Percentiles rank a stretch among this genome's conserved stretches.
Evolutionary conservation across 441 rosid genomes (phyloP).

Genomic region (Hura crepitans): DNA sequence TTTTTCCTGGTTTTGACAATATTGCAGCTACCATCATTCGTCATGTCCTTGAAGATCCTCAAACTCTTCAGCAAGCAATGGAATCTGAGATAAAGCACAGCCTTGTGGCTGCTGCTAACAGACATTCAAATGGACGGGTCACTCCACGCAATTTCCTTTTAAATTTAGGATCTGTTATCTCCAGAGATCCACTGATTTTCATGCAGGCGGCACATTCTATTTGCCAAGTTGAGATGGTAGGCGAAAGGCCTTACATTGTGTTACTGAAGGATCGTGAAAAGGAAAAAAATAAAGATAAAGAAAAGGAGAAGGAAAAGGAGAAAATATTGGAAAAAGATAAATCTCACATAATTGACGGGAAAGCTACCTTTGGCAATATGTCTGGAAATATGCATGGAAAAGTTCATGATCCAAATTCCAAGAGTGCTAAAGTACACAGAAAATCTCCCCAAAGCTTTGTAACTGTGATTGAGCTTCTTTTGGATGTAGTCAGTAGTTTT

Average conservation of each 20-base stretch:
- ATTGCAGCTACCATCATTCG: slow-evolving; percentile 87
- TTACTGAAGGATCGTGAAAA: slow-evolving; percentile 89
- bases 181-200: slow-evolving; percentile 84
- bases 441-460: slow-evolving; percentile 83
- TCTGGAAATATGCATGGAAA: slow-evolving; percentile 49
- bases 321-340: slow-evolving; percentile 65
- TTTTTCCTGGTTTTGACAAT: slow-evolving; percentile 91
- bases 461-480: slow-evolving; percentile 82
- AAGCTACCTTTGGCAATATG: slow-evolving; percentile 46
- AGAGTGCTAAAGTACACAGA: slow-evolving; percentile 64
- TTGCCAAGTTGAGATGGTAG: slow-evolving; percentile 95
- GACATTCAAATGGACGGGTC: slow-evolving; percentile 85
- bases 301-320: slow-evolving; percentile 73
- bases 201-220: slow-evolving; percentile 78
- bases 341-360: slow-evolving; percentile 54
- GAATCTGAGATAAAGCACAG: slow-evolving; percentile 93
- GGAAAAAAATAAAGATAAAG: slow-evolving; percentile 69
- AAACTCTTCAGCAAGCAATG: slow-evolving; percentile 98
- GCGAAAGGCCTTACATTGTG: slow-evolving; percentile 87
- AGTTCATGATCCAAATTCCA: slow-evolving; percentile 52
- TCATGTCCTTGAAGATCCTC: slow-evolving; percentile 96
- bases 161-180: slow-evolving; percentile 68
- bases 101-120: slow-evolving; percentile 74
- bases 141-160: slow-evolving; percentile 76
- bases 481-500: slow-evolving; percentile 68